These are phyloP conservation scores for Cyberlindnera subsufficiens DNA, from an alignment of 805 yeast genomes.

Conservation along the genomic window DNA sequence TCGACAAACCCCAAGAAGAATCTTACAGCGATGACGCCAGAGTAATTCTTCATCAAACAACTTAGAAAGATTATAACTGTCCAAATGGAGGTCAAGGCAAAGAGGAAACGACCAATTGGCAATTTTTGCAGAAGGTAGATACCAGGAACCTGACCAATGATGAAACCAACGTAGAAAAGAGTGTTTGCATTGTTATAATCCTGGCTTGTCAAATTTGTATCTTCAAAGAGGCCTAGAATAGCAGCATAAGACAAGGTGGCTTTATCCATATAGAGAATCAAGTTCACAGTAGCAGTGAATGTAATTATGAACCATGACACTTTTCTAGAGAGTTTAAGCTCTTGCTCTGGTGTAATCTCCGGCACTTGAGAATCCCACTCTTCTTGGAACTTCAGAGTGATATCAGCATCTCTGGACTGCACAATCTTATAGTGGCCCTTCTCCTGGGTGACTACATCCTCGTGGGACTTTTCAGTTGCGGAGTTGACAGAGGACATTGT, in stretches of 20 bases:
- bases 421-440: constrained; percentile 28
- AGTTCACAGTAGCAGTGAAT: constrained; percentile 32
- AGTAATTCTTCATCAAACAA: constrained; percentile 38
- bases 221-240: constrained; percentile 40
- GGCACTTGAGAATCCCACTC: constrained; percentile 28
- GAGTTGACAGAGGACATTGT: too few species aligned
- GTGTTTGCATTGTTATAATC: constrained; percentile 46
- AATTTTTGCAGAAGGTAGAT: constrained; percentile 37
- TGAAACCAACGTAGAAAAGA: constrained; percentile 45
- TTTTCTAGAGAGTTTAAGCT: constrained; percentile 31
- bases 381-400: constrained; percentile 32
- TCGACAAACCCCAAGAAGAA: constrained; percentile 48
- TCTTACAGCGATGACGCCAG: constrained; percentile 41
- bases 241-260: constrained; percentile 44
- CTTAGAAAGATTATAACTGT: constrained; percentile 38
- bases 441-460: not conserved
- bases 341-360: constrained; percentile 37
- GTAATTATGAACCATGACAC: constrained; percentile 31
- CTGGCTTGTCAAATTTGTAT: constrained; percentile 36
- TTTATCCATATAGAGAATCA: constrained; percentile 45
- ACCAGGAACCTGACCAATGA: constrained; percentile 40
- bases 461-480: not conserved
- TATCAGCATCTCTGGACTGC: constrained; percentile 33
- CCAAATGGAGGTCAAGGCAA: constrained; percentile 37
- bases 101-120: constrained; percentile 35